phyloP scores from a whole-genome alignment of 805 yeast species.

The Ogataea nakhonphanomensis region DNA sequence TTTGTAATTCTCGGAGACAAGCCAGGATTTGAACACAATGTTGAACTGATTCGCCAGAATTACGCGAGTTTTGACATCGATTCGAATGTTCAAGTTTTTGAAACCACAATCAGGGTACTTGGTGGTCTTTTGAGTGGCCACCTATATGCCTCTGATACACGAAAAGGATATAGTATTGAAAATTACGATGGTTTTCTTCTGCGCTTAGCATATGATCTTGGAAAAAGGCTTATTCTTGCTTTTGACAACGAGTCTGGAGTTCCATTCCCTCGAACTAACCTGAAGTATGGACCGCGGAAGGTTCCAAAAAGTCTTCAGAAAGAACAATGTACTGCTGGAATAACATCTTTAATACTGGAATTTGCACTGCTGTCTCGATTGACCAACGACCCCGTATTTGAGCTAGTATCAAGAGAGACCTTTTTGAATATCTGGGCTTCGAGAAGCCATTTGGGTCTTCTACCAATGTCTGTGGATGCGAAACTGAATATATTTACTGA shows the following conservation, averaged over 20 bases:
- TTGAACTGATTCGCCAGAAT: conserved; percentile 36
- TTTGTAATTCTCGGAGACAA: conserved; percentile 68
- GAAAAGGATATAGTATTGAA: conserved; percentile 38
- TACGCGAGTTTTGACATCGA: conserved; percentile 54
- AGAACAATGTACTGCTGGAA: conserved; percentile 87
- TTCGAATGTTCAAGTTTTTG: conserved; percentile 83
- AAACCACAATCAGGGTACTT: conserved; percentile 72
- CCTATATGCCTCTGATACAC: conserved; percentile 55
- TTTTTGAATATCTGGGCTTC: conserved; percentile 69
- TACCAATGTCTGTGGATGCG: conserved; percentile 72
- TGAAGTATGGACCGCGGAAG: conserved; percentile 47
- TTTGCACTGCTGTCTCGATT: conserved; percentile 70
- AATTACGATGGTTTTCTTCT: conserved; percentile 72
- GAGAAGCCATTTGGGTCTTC: conserved; percentile 55
- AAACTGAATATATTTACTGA: conserved; percentile 46
- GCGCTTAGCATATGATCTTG: conserved; percentile 69
- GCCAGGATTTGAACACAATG: conserved; percentile 47
- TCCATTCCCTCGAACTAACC: conserved; percentile 78
- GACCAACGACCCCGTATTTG: conserved; percentile 73
- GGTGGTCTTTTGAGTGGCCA: conserved; percentile 85
- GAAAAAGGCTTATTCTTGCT: conserved; percentile 65
- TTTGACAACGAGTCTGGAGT: conserved; percentile 61
- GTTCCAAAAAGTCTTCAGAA: conserved; percentile 43
- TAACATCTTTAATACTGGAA: conserved; percentile 79
- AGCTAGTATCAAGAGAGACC: conserved; percentile 54